These are phyloP conservation scores for Pontederia crassipes DNA, from an alignment of 176 grass and related monocot genomes.

Conservation along the genomic window DNA sequence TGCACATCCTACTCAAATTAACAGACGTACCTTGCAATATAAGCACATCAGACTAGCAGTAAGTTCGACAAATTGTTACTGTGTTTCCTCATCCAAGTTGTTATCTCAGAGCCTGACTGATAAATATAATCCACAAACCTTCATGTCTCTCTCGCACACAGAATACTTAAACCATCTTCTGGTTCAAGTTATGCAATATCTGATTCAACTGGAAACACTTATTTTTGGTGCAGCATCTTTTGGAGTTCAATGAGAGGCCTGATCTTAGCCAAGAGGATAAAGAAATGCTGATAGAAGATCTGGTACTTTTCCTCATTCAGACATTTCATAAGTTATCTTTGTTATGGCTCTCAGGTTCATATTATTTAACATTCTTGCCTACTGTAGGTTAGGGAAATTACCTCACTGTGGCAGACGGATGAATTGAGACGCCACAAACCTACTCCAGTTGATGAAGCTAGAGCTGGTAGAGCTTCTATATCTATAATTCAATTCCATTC, in stretches of 20 bases:
- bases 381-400: conserved; percentile 69
- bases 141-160: too few relatives aligned
- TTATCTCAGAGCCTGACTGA: background rate
- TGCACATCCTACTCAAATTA: conserved; percentile 95
- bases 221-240: conserved; percentile 42
- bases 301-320: conserved; percentile 43
- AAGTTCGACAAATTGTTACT: conserved; percentile 13
- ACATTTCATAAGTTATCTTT: conserved; percentile 6
- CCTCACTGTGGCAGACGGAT: conserved; percentile 90
- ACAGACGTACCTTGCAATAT: conserved; percentile 79
- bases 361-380: conserved; percentile 11
- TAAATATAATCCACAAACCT: too few relatives aligned
- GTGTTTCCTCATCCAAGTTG: conserved; percentile 6
- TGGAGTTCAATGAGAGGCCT: conserved; percentile 81
- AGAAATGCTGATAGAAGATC: conserved; percentile 82
- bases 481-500: background rate
- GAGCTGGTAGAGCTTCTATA: conserved; percentile 43
- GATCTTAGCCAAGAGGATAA: conserved; percentile 90
- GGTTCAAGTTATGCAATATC: too few relatives aligned
- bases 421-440: conserved; percentile 91
- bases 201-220: too few relatives aligned
- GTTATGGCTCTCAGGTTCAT: background rate
- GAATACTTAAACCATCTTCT: too few relatives aligned
- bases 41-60: conserved; percentile 89
- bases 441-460: conserved; percentile 95